Conservation (phyloP, 2,329 filamentous ascomycete genomes). For the Trichoderma sp. region DNA sequence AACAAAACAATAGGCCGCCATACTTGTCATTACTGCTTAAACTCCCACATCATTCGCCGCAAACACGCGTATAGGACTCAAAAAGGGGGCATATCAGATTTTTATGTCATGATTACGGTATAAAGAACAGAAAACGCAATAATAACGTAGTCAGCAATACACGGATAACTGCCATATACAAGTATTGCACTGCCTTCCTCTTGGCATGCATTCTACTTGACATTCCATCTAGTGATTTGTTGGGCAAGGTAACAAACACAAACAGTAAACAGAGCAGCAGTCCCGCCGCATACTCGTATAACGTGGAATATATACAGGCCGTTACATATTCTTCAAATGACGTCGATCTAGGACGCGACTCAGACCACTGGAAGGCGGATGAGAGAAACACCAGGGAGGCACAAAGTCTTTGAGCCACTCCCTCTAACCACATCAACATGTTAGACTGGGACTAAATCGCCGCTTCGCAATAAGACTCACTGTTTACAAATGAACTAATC, state of each 20-base stretch:
- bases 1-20: no score
- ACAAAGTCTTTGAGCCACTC: background rate
- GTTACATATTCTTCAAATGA: background rate
- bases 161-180: background rate
- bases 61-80: background rate
- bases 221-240: background rate
- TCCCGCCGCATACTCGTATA: background rate
- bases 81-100: background rate
- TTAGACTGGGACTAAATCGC: background rate
- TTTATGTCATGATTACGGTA: background rate
- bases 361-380: background rate
- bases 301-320: background rate
- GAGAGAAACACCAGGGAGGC: background rate
- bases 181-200: background rate
- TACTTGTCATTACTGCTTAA: background rate
- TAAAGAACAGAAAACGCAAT: accelerated
- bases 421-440: background rate
- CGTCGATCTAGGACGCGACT: background rate
- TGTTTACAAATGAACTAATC: background rate
- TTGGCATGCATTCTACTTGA: background rate
- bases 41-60: background rate
- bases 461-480: background rate
- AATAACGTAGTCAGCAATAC: no score
- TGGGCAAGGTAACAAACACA: background rate
- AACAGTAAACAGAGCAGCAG: background rate